Evolutionary conservation across 1,139 yeast genomes (phyloP), one percentile per base, ranked within the genome.

Genomic region (Lodderomyces metapsilosis): DNA sequence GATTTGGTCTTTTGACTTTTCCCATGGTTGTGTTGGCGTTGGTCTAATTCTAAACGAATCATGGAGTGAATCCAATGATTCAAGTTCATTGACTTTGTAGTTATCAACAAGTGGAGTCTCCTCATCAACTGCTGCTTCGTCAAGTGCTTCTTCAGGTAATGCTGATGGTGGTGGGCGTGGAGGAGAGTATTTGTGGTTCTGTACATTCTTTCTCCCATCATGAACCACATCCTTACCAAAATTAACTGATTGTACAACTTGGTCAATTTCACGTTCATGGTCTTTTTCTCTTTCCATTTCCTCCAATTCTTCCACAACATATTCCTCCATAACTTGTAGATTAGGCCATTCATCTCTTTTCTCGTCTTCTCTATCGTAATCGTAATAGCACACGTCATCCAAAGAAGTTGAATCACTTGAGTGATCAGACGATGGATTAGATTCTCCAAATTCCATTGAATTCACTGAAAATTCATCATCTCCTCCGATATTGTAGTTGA

Each of bases 371-470:
- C 63, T 71, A 46, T 68, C 67, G 51, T 70, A 71, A 41, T 70
- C 74, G 1, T 94, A 94, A 58, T 86, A 78, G 57, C 95, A 88
- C 20, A 92, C 98, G 61, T 92, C 98, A 57, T 85, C 91, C 44
- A 91, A 65, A 0, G 96, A 85, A 1, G 77, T 68, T 5, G 92
- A 82, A 44, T 80, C 82, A 22, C 89, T 79, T 12, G 85, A 74
- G 48, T 91, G 75, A 44, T 89, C 79, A 12, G 87, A 78, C 1
- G 84, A 74, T 2, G 94, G 94, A 51, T 84, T 84, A 8, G 91
- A 84, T 33, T 69, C 73, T 3, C 77, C 77, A 52, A 72, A 66
- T 56, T 75, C 67, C 52, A 70, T 48, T 49, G 72, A 59, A 49
- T 65, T 58, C 46, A 64, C 46, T 13, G 64, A 57, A 34, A 54